Percentiles rank a stretch among this genome's conserved stretches.
These are phyloP conservation scores for Suhomyces bolitotheri DNA, from an alignment of 1,139 yeast species.

Conservation along the genomic window DNA sequence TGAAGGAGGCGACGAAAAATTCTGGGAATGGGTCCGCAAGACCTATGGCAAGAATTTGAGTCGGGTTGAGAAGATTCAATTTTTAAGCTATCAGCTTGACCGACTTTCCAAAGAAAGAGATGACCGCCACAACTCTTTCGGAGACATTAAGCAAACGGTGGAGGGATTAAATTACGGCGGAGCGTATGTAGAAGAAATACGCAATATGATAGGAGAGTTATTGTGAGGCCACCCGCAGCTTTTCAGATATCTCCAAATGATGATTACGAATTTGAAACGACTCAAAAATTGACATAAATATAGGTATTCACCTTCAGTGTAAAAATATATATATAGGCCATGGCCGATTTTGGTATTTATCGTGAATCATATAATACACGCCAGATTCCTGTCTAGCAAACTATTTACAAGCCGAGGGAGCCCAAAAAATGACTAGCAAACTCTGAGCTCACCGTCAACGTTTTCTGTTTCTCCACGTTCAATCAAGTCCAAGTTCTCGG, in stretches of 20 bases:
- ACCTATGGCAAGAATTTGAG: conserved; percentile 22
- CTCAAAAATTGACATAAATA: no score
- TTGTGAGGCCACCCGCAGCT: conserved; percentile 1
- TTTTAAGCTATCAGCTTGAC: conserved; percentile 22
- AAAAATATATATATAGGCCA: no score
- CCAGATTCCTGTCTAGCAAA: conserved; percentile 3
- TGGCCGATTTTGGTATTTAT: no score
- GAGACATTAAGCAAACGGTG: conserved; percentile 18
- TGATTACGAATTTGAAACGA: no score
- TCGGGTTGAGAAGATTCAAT: conserved; percentile 26
- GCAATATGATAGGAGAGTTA: conserved; percentile 15
- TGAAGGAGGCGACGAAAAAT: conserved; percentile 8
- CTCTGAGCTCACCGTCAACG: conserved; percentile 30
- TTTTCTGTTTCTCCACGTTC: conserved; percentile 42
- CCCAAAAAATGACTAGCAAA: conserved; percentile 21
- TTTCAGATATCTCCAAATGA: no score
- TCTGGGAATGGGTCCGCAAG: conserved; percentile 30
- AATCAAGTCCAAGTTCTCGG: conserved; percentile 72
- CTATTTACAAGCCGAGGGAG: conserved; percentile 3
- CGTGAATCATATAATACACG: conserved; percentile 1
- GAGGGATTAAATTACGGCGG: conserved; percentile 19
- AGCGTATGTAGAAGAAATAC: conserved; percentile 17
- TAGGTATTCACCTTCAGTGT: no score
- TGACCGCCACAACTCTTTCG: conserved; percentile 3
- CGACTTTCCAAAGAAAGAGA: conserved; percentile 1